Evolutionary conservation across 176 grass and related monocot genomes (phyloP), one percentile per base, ranked within the genome.

Genomic region (Triticum dicoccoides): DNA sequence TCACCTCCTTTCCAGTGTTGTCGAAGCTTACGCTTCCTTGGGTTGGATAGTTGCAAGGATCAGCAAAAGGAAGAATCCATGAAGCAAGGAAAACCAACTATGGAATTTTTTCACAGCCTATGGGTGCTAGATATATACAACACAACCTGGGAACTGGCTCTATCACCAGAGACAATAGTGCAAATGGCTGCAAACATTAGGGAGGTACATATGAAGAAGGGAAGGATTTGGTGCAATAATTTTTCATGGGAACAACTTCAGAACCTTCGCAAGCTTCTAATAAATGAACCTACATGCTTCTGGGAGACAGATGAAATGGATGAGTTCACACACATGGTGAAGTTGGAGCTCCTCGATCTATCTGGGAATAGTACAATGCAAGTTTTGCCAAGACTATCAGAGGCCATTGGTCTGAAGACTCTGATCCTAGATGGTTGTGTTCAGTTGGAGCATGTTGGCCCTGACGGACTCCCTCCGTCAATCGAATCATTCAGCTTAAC

Each of bases 11-110:
- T 87, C 78, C 0, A 0, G 4, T 65, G 30, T 11, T 87, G 85
- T 21, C 13, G 1, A 1, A 67, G 0, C 23, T 29, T 87, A 75
- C 73, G 78, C 27, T 87, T 81, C 44, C 85, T 87, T 1, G 85
- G 78, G 27, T 30, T 87, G 4, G n/a, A 73, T 0, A 2, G 41
- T 3, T 42, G 41, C 41, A 42, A 42, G 41, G 41, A 42, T 42
- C 41, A 42, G 3, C 41, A 42, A 2, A 1, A 81, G 9, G 23
- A 2, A 13, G 14, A 27, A 6, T 4, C 13, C 5, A 4, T 29
- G 8, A 87, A 38, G 18, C 9, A 15, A 45, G 15, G 10, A 3
- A 21, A 2, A 15, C 14, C 0, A 18, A 7, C 61, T 0, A 2
- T 61, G 33, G 71, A 42, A 11, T 12, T 64, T 9, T 82, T 87